Evolutionary conservation across 306 rosid species (phyloP).

Genomic region (Acacia confusa): DNA sequence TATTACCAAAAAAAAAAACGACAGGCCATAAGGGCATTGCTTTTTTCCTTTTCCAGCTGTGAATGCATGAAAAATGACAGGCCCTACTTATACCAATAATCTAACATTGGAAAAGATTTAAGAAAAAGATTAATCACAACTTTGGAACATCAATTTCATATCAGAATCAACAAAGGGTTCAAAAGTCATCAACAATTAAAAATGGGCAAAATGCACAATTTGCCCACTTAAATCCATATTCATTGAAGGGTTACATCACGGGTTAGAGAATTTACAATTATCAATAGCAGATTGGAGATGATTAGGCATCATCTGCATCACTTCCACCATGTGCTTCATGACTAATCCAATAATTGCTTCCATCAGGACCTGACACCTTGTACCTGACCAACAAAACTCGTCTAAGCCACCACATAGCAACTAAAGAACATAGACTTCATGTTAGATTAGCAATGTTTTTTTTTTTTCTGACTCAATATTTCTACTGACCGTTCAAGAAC

Average conservation of each 20-base stretch:
- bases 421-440: constrained; percentile 10
- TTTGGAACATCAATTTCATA: constrained; percentile 29
- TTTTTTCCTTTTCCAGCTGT: neutral
- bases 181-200: constrained; percentile 29
- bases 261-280: constrained; percentile 69
- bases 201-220: constrained; percentile 40
- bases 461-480: constrained; percentile 23
- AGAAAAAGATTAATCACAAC: constrained; percentile 17
- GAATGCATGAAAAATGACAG: neutral
- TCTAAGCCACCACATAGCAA: constrained; percentile 11
- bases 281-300: constrained; percentile 27
- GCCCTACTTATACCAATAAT: neutral
- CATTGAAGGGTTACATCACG: constrained; percentile 39
- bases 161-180: constrained; percentile 43
- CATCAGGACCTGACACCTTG: constrained; percentile 84
- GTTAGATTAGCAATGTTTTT: constrained; percentile 28
- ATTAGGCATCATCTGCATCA: constrained; percentile 87
- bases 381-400: constrained; percentile 59
- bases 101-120: neutral
- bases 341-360: constrained; percentile 77
- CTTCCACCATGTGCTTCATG: constrained; percentile 83
- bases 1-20: no score
- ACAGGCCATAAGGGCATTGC: neutral
- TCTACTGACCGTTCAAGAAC: constrained; percentile 77
- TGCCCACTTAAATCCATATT: constrained; percentile 39